Percentiles rank a stretch among this genome's conserved stretches.
Evolutionary conservation across 2,329 filamentous ascomycete genomes (phyloP).

Genomic region (Fusarium scirpi): DNA sequence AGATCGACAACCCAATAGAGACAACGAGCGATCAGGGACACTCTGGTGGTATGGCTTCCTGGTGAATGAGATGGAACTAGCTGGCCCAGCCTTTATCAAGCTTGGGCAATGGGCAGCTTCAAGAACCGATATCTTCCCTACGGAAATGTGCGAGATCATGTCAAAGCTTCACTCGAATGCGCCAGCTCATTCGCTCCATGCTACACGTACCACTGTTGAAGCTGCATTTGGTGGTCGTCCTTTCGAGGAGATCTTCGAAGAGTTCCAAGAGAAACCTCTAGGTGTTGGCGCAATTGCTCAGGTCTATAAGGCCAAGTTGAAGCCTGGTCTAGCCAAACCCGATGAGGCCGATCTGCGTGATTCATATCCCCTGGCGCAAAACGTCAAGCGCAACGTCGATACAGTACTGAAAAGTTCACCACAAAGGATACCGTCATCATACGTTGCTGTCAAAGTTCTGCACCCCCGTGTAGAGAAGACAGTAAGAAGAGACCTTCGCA

Average conservation of each 20-base stretch:
- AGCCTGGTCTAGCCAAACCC: slow-evolving; percentile 77
- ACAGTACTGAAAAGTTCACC: slow-evolving; percentile 88
- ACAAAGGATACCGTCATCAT: slow-evolving; percentile 85
- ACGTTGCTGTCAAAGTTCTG: slow-evolving; percentile 95
- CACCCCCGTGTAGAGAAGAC: slow-evolving; percentile 91
- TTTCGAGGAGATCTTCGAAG: slow-evolving; percentile 95
- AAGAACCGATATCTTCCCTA: slow-evolving; percentile 94
- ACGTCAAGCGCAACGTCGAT: slow-evolving; percentile 84
- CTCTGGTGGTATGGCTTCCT: slow-evolving; percentile 96
- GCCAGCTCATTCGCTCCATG: slow-evolving; percentile 85
- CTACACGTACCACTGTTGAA: slow-evolving; percentile 82
- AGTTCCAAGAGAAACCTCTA: slow-evolving; percentile 89
- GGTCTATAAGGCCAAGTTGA: slow-evolving; percentile 95
- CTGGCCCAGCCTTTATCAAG: slow-evolving; percentile 98
- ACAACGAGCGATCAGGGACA: slow-evolving; percentile 83
- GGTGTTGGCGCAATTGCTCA: slow-evolving; percentile 97
- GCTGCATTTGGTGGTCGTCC: slow-evolving; percentile 82
- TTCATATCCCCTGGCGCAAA: slow-evolving; percentile 68
- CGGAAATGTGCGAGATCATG: slow-evolving; percentile 92
- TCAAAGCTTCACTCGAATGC: slow-evolving; percentile 95
- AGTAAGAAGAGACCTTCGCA: slow-evolving; percentile 89
- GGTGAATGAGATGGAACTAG: slow-evolving; percentile 89
- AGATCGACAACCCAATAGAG: slow-evolving; percentile 67
- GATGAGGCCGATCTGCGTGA: slow-evolving; percentile 67
- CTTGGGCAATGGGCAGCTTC: slow-evolving; percentile 99